phyloP scores from a whole-genome alignment of 2,329 filamentous ascomycete genomes.

The Xylaria sp. region DNA sequence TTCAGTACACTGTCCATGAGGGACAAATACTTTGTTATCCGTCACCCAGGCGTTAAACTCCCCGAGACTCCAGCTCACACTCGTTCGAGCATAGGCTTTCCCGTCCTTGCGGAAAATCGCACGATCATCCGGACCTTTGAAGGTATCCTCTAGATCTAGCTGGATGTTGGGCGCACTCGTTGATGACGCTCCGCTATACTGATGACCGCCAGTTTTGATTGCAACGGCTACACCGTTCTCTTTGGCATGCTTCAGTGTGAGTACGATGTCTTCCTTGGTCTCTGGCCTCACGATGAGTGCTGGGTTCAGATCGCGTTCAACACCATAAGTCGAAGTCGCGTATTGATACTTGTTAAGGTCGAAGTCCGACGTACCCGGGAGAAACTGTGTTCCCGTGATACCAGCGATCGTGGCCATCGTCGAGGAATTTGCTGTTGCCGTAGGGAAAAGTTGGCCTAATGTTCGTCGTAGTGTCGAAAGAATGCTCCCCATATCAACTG shows the following conservation, averaged over 20 bases:
- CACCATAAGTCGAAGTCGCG: constrained; percentile 56
- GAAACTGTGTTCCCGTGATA: constrained; percentile 43
- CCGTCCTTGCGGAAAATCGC: constrained; percentile 50
- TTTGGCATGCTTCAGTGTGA: constrained; percentile 55
- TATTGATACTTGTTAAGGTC: constrained; percentile 55
- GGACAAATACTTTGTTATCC: constrained; percentile 56
- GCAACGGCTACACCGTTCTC: constrained; percentile 56
- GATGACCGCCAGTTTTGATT: constrained; percentile 60
- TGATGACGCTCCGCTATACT: constrained; percentile 62
- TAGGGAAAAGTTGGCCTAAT: neutral
- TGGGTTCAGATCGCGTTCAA: constrained; percentile 57
- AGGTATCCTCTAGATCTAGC: constrained; percentile 57
- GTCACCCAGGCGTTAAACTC: constrained; percentile 58
- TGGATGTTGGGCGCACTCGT: constrained; percentile 58
- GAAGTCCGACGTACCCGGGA: constrained; percentile 42
- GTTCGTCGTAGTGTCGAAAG: constrained; percentile 28
- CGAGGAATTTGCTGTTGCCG: constrained; percentile 1
- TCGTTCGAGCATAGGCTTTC: constrained; percentile 52
- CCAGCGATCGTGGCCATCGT: constrained; percentile 44
- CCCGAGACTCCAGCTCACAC: constrained; percentile 56
- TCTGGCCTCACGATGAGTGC: constrained; percentile 58
- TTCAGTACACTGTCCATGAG: constrained; percentile 58
- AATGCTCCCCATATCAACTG: constrained; percentile 25
- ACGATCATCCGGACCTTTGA: constrained; percentile 49
- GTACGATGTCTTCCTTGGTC: constrained; percentile 56